These are phyloP conservation scores for Xylaria curta DNA, from an alignment of 495 filamentous ascomycete genomes.

Conservation along the genomic window DNA sequence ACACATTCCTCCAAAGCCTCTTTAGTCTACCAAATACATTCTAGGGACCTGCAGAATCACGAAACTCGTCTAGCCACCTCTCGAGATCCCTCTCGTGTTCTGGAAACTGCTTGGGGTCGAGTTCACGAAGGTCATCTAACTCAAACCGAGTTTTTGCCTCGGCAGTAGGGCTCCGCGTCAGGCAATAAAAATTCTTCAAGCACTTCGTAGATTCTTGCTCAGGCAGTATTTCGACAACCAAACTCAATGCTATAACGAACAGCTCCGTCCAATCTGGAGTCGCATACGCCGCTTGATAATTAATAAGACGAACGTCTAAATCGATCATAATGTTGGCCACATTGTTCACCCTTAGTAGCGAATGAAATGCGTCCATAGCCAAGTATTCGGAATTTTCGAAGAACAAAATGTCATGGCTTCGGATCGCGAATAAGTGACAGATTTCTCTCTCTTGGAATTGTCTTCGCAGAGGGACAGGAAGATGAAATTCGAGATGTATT, in stretches of 20 bases:
- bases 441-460: neutral
- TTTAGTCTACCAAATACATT: too few relatives aligned
- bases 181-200: neutral
- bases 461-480: neutral
- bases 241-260: neutral
- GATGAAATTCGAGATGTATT: neutral
- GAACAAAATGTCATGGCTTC: neutral
- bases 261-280: neutral
- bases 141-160: neutral
- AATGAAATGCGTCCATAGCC: too few relatives aligned
- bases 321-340: neutral
- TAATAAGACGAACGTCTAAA: neutral
- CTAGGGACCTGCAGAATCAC: too few relatives aligned
- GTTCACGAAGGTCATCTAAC: neutral
- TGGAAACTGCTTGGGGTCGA: neutral
- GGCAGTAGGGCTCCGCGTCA: neutral
- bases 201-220: too few relatives aligned
- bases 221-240: too few relatives aligned
- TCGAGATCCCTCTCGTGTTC: neutral
- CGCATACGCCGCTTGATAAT: neutral
- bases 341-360: too few relatives aligned
- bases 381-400: neutral
- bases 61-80: neutral
- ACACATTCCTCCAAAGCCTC: neutral
- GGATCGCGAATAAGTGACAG: neutral